Base-by-base conservation (phyloP, 495 filamentous ascomycete species). In the Durotheca rogersii region DNA sequence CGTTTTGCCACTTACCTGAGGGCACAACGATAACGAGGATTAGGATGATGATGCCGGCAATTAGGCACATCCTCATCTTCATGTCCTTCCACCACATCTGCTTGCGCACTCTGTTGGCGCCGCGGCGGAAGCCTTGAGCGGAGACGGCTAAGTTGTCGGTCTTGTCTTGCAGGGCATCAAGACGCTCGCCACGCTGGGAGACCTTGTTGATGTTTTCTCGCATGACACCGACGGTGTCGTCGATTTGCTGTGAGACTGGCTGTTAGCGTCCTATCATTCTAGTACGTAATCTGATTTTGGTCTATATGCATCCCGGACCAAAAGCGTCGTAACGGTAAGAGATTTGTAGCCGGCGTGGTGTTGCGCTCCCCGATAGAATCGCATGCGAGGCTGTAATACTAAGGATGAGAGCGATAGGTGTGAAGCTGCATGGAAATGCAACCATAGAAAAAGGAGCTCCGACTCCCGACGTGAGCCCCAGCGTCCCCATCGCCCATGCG, bases 21-120 rank as follows among this genome's bases (percentile, higher is more conserved):
- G 89, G 90, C 47, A 96, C 85, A 62, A 96, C 90, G 64, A 98
- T 96, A 65, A 98, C 81, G 45, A 95, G 73, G 47, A 97, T 77
- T 53, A 97, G 73, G 42, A 96, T 75, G 61, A 96, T 85, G 70
- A 97, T 85, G 50, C 88, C 92, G 46, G 85, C 77, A 50, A 90
- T 86, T 61, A 99, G 75, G 69, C 90, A 97, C 74, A 96, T 93
- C 63, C 92, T 84, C 93, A 97, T 99, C 81, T 95, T 96, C 90
- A 97, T 96, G 70, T 98, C 92, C 81, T 80, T 79, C 76, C 76
- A 80, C 77, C 77, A 79, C 76, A 96, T 95, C 67, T 90, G 77
- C 81, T 96, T 97, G 60, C 92, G 82, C 47, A 97, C 92, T 56
- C 88, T 80, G 73, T 96, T 97, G 62, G 93, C 93, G 49, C 93